Base-by-base conservation (phyloP, 202 grass and related monocot genomes). In the Carex sylvatica region DNA sequence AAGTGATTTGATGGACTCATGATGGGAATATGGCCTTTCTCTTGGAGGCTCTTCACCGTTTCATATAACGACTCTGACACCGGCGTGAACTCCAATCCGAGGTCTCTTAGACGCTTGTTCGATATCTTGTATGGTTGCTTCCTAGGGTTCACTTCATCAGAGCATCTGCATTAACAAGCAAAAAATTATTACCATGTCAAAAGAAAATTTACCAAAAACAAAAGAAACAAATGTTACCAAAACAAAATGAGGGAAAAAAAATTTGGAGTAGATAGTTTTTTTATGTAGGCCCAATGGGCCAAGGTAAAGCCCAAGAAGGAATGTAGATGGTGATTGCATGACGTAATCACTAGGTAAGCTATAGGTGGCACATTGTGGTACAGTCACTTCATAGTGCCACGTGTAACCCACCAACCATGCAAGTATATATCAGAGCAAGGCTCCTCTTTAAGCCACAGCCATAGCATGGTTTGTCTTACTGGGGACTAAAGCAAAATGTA, bases 91-190 rank as follows among this genome's bases (percentile, higher is more conserved):
- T 90, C 56, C 6, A 98, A 56, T 0, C 92, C 92, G 2, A 95
- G 66, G 16, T 95, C 90, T 47, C 87, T 90, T 42, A 98, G 88
- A 24, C 86, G 85, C 82, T 94, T 85, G 83, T 93, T 97, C 0
- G 92, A 87, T 36, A 97, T 85, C 60, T 91, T 90, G 75, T 98
- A 98, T 4, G 87, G 86, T n/a, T 90, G 82, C 79, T 98, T 98
- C 61, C 92, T 62, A 0, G 95, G 95, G 36, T 91, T 98, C 72
- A 74, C 16, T 71, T 98, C 95, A 22, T 98, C 95, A 0, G 92
- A 98, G 83, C 95, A 98, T 77, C 95, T 98, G 74, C 79, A 85
- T 19, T 3, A 49, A 31, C 58, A 54, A 16, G 13, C 2, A 61
- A 63, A 71, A 15, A n/a, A 60, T 20, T 24, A 61, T 84, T 61